phyloP scores from a whole-genome alignment of 768 basidiomycete genomes.

The Pleurotus djamor region DNA sequence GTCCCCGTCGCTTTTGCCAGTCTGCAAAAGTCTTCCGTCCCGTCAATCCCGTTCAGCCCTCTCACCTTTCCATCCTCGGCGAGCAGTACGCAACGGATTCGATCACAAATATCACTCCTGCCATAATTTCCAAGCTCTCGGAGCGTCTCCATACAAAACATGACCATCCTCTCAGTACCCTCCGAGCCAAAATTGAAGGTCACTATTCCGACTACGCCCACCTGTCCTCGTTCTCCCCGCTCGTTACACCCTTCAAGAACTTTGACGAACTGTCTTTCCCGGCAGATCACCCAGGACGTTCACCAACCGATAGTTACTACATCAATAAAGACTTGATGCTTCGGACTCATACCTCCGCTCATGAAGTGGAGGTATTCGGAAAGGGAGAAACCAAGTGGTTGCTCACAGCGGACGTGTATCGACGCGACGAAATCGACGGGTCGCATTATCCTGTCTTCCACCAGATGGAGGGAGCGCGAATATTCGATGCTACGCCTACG shows the following conservation, averaged over 20 bases:
- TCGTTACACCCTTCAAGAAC: slow-evolving; percentile 89
- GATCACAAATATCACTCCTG: slow-evolving; percentile 80
- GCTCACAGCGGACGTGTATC: slow-evolving; percentile 94
- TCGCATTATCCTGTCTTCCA: slow-evolving; percentile 99
- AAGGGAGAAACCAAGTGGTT: slow-evolving; percentile 81
- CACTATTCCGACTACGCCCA: slow-evolving; percentile 78
- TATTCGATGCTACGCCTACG: slow-evolving; percentile 61
- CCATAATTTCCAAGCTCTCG: slow-evolving; percentile 81
- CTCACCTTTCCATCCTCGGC: slow-evolving; percentile 54
- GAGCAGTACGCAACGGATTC: slow-evolving; percentile 71
- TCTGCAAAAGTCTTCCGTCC: background rate
- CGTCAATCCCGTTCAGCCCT: slow-evolving; percentile 3
- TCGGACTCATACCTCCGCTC: slow-evolving; percentile 97
- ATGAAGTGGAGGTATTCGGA: slow-evolving; percentile 91
- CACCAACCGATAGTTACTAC: slow-evolving; percentile 93
- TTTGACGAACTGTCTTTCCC: slow-evolving; percentile 98
- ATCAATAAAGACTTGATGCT: slow-evolving; percentile 89
- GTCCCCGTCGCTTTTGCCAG: slow-evolving; percentile 5
- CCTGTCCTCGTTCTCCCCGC: slow-evolving; percentile 76
- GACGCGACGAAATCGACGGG: slow-evolving; percentile 96
- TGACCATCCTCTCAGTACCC: slow-evolving; percentile 83
- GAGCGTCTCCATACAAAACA: slow-evolving; percentile 73
- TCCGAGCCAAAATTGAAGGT: slow-evolving; percentile 79
- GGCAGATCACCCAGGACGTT: slow-evolving; percentile 88
- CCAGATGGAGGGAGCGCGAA: slow-evolving; percentile 93